Conservation (phyloP, 2,329 filamentous ascomycete genomes). For the Cytospora paraplurivora region DNA sequence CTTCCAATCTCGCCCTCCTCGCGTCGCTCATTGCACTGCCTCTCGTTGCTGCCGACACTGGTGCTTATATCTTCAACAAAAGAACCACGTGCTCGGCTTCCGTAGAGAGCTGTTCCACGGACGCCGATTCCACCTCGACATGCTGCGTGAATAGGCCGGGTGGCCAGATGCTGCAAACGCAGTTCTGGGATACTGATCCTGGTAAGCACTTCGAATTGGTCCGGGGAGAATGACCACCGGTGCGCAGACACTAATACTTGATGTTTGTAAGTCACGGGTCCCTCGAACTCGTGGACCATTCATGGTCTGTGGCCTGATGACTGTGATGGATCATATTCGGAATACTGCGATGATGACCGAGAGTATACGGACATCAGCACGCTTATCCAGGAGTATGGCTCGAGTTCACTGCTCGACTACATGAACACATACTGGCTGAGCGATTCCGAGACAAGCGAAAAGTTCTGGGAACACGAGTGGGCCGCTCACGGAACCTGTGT, state of each 20-base stretch:
- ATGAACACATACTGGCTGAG: slow-evolving; percentile 29
- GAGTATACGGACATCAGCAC: slow-evolving; percentile 24
- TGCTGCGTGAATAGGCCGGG: slow-evolving; percentile 27
- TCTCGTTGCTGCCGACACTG: slow-evolving; percentile 12
- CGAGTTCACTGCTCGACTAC: slow-evolving; percentile 12
- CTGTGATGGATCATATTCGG: slow-evolving; percentile 21
- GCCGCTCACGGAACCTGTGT: slow-evolving; percentile 25
- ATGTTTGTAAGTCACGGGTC: slow-evolving; percentile 14
- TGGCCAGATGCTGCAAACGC: slow-evolving; percentile 25
- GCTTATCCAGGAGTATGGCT: slow-evolving; percentile 24
- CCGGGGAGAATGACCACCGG: background rate
- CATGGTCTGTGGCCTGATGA: slow-evolving; percentile 28
- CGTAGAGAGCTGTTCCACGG: slow-evolving; percentile 25
- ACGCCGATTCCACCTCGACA: slow-evolving; percentile 11
- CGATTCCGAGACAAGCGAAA: slow-evolving; percentile 18
- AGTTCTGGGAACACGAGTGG: slow-evolving; percentile 29
- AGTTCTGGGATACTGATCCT: slow-evolving; percentile 29
- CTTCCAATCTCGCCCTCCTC: slow-evolving; percentile 9
- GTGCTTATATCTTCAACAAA: slow-evolving; percentile 22
- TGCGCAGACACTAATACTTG: background rate
- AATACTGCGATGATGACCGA: slow-evolving; percentile 20
- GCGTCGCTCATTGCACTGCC: slow-evolving; percentile 15
- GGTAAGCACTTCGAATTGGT: slow-evolving; percentile 8
- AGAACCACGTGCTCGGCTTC: slow-evolving; percentile 21
- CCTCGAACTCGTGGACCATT: slow-evolving; percentile 27